Evolutionary conservation across 2,329 filamentous ascomycete genomes (phyloP).

Genomic region (Aspergillus chevalieri): DNA sequence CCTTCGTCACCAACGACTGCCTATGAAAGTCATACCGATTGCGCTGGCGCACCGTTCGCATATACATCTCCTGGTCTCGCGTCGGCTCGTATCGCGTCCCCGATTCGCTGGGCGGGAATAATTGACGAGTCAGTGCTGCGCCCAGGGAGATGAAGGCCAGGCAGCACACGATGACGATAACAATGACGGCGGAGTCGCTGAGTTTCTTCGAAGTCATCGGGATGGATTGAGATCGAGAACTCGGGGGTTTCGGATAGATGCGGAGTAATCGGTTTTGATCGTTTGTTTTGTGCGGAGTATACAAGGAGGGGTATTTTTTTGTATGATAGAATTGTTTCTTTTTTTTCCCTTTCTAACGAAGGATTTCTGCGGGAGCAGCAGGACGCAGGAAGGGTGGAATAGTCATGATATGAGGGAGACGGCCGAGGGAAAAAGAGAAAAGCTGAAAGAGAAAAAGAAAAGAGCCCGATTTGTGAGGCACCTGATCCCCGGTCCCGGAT

Average conservation of each 20-base stretch:
- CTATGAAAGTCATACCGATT: constrained; percentile 18
- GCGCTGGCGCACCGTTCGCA: constrained; percentile 25
- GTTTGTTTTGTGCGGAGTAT: no score
- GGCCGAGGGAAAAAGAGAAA: not conserved
- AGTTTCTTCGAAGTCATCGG: constrained; percentile 4
- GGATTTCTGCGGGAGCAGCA: not conserved
- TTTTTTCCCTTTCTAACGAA: not conserved
- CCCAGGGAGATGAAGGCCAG: constrained; percentile 22
- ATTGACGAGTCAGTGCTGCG: constrained; percentile 24
- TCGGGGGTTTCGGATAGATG: not conserved
- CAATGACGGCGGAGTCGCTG: constrained; percentile 20
- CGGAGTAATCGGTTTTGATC: not conserved
- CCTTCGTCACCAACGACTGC: constrained; percentile 13
- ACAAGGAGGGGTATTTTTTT: no score
- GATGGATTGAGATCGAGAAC: not conserved
- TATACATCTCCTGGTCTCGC: constrained; percentile 26
- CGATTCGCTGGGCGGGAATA: constrained; percentile 15
- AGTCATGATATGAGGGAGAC: not conserved
- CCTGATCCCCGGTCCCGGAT: not conserved
- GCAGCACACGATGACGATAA: constrained; percentile 28
- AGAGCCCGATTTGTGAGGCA: not conserved
- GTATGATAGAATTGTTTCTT: not conserved
- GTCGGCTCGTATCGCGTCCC: constrained; percentile 12
- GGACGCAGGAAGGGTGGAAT: not conserved
- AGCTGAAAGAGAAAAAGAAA: not conserved